Conservation (phyloP, 805 yeast genomes). For the Kodamaea sagamina region DNA sequence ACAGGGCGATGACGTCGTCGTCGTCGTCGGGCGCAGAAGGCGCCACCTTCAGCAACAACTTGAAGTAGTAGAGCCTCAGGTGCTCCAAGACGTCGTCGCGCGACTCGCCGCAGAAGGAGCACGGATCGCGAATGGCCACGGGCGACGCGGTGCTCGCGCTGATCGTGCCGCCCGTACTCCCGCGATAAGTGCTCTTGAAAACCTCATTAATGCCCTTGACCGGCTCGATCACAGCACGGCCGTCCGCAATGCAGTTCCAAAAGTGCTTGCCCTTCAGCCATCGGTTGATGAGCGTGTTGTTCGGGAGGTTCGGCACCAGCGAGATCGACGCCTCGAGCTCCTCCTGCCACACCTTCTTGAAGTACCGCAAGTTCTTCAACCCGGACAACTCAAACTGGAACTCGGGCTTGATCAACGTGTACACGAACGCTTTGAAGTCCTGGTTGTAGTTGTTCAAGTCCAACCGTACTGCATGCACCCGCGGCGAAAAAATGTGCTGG, state of each 20-base stretch:
- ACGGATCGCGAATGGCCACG: slow-evolving; percentile 71
- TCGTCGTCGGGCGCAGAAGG: slow-evolving; percentile 16
- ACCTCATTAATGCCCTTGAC: slow-evolving; percentile 79
- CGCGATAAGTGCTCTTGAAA: slow-evolving; percentile 48
- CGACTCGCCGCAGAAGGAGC: slow-evolving; percentile 82
- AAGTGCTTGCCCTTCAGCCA: slow-evolving; percentile 52
- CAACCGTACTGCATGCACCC: slow-evolving; percentile 40
- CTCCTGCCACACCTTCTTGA: slow-evolving; percentile 65
- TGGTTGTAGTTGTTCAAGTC: slow-evolving; percentile 45
- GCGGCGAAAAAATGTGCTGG: slow-evolving; percentile 34
- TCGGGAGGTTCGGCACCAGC: slow-evolving; percentile 46
- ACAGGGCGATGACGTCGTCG: slow-evolving; percentile 39
- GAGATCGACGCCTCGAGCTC: slow-evolving; percentile 62
- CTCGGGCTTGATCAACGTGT: slow-evolving; percentile 33
- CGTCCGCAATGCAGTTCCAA: slow-evolving; percentile 71
- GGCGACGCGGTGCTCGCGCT: slow-evolving; percentile 48
- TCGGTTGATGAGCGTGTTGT: slow-evolving; percentile 51
- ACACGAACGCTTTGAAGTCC: slow-evolving; percentile 47
- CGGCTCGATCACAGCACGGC: slow-evolving; percentile 82
- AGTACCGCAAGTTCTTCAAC: slow-evolving; percentile 56
- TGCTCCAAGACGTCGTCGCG: slow-evolving; percentile 72
- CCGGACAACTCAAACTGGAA: slow-evolving; percentile 38
- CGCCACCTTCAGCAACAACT: slow-evolving; percentile 33
- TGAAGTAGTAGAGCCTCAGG: slow-evolving; percentile 73
- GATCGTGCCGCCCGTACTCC: slow-evolving; percentile 16